Conservation (phyloP, 2,329 filamentous ascomycete genomes). For the Microcyclospora tardicrescens region DNA sequence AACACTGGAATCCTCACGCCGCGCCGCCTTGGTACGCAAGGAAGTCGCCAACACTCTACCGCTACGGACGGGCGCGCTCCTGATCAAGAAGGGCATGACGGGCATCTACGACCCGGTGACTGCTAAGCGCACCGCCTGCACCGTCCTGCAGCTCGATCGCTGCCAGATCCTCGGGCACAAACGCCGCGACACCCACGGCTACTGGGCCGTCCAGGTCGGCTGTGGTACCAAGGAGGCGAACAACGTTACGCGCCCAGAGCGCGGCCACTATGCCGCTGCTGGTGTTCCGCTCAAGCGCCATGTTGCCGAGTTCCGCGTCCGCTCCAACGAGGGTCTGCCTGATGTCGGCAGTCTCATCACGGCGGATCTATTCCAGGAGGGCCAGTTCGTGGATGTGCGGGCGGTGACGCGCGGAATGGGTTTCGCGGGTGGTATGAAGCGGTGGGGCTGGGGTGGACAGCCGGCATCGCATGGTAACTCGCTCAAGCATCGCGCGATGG, state of each 20-base stretch:
- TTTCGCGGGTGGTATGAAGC: constrained; percentile 96
- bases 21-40: constrained; percentile 48
- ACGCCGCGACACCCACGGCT: constrained; percentile 67
- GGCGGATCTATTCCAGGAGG: constrained; percentile 83
- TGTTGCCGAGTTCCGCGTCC: constrained; percentile 78
- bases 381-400: constrained; percentile 79
- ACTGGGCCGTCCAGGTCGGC: constrained; percentile 88
- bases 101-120: constrained; percentile 68
- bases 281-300: constrained; percentile 73
- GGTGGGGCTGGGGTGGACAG: constrained; percentile 80
- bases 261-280: constrained; percentile 78
- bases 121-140: constrained; percentile 69
- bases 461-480: constrained; percentile 90
- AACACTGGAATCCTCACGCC: constrained; percentile 42
- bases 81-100: constrained; percentile 91
- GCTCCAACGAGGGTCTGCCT: constrained; percentile 56
- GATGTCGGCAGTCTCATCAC: constrained; percentile 61
- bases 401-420: constrained; percentile 75
- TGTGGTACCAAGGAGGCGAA: constrained; percentile 57
- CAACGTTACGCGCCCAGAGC: constrained; percentile 68
- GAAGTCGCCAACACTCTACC: constrained; percentile 39
- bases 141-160: constrained; percentile 83
- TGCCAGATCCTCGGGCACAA: constrained; percentile 84
- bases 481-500: constrained; percentile 82
- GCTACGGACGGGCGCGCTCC: constrained; percentile 67